phyloP scores from a whole-genome alignment of 352 stramenopile species.

The Phytophthora vignae region DNA sequence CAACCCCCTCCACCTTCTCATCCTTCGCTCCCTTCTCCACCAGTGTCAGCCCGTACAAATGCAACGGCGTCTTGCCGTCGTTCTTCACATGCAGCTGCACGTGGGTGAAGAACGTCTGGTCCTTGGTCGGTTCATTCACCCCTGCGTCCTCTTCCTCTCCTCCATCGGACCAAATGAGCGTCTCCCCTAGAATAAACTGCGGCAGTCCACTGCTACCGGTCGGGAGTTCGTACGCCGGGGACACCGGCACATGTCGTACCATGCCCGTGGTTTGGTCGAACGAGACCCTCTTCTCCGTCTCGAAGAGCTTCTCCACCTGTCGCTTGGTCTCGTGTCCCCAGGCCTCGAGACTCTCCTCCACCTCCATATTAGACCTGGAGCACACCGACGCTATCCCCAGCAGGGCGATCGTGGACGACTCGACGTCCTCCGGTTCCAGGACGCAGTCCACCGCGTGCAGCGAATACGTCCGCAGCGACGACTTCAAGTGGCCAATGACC shows the following conservation, averaged over 20 bases:
- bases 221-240: slow-evolving; percentile 46
- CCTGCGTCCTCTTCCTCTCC: slow-evolving; percentile 9
- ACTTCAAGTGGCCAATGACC: slow-evolving; percentile 42
- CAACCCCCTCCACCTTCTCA: slow-evolving; percentile 17
- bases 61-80: slow-evolving; percentile 52
- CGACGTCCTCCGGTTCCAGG: slow-evolving; percentile 37
- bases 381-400: slow-evolving; percentile 50
- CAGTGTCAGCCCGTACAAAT: slow-evolving; percentile 55
- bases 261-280: slow-evolving; percentile 38
- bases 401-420: slow-evolving; percentile 41
- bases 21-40: slow-evolving; percentile 16
- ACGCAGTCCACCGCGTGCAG: slow-evolving; percentile 56
- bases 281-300: slow-evolving; percentile 30
- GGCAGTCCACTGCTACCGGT: slow-evolving; percentile 51
- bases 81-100: slow-evolving; percentile 51
- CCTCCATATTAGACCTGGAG: slow-evolving; percentile 52
- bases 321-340: slow-evolving; percentile 41
- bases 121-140: not conserved
- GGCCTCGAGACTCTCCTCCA: slow-evolving; percentile 28
- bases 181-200: slow-evolving; percentile 45
- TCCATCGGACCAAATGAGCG: slow-evolving; percentile 45
- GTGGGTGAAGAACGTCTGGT: slow-evolving; percentile 41
- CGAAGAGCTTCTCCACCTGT: slow-evolving; percentile 42
- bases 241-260: slow-evolving; percentile 40
- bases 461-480: slow-evolving; percentile 42